phyloP scores from a whole-genome alignment of 176 grass and related monocot species.

The Poa pratensis region DNA sequence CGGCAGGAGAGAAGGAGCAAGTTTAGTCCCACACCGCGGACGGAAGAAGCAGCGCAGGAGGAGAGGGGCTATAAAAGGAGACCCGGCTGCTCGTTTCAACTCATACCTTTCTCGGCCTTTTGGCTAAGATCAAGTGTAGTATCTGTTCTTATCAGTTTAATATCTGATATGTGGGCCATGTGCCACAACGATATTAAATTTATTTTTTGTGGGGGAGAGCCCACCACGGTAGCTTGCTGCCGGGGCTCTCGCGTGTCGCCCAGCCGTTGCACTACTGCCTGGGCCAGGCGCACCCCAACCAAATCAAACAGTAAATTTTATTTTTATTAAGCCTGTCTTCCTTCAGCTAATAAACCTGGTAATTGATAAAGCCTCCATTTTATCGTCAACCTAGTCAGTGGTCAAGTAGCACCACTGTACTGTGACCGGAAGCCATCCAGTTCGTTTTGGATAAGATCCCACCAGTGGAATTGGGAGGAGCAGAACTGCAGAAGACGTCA shows the following conservation, averaged over 20 bases:
- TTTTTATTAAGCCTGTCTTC: no score
- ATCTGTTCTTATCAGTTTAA: constrained; percentile 97
- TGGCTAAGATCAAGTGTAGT: constrained; percentile 91
- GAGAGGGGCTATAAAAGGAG: not conserved
- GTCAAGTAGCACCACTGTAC: no score
- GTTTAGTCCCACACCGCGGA: constrained; percentile 2
- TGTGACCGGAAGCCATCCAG: no score
- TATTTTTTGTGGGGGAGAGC: not conserved
- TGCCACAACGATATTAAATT: not conserved
- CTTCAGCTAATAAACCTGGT: no score
- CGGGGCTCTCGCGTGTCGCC: not conserved
- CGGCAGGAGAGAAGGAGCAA: not conserved
- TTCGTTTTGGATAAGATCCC: no score
- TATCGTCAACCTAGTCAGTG: no score
- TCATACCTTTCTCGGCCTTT: constrained; percentile 89
- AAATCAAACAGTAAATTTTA: not conserved
- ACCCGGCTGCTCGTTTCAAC: not conserved
- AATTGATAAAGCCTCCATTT: no score
- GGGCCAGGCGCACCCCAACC: not conserved
- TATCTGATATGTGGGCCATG: constrained; percentile 45
- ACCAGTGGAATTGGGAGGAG: no score
- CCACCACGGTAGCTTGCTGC: not conserved
- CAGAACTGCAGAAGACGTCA: no score
- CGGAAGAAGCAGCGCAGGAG: not conserved
- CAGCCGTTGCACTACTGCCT: not conserved